Percentiles rank a stretch among this genome's conserved stretches.
Conservation (phyloP, 2,329 filamentous ascomycete species). For the Clonostachys rosea region DNA sequence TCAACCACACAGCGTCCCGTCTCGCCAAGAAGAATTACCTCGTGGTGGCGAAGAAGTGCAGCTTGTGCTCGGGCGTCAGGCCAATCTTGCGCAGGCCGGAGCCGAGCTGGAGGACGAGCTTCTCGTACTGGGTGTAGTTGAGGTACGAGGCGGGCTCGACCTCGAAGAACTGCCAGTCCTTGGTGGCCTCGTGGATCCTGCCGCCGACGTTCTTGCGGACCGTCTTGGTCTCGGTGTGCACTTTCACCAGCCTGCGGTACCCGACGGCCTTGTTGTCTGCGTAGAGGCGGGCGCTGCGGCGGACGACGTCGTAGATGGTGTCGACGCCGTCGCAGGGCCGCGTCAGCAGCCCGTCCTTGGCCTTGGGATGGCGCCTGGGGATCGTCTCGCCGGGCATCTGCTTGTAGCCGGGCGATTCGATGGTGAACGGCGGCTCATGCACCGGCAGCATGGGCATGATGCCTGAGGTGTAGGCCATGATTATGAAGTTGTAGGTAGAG, state of each 20-base stretch:
- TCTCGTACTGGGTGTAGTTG: conserved; percentile 76
- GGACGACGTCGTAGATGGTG: conserved; percentile 77
- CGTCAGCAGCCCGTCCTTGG: conserved; percentile 65
- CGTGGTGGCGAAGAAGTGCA: conserved; percentile 84
- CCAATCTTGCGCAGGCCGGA: conserved; percentile 72
- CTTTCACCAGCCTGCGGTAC: conserved; percentile 67
- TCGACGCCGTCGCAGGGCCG: conserved; percentile 64
- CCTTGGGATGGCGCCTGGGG: conserved; percentile 68
- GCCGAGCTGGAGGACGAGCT: conserved; percentile 64
- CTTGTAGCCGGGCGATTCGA: conserved; percentile 65
- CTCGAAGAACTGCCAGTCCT: conserved; percentile 90
- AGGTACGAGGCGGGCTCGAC: conserved; percentile 72
- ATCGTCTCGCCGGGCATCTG: conserved; percentile 78
- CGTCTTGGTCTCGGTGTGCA: conserved; percentile 83
- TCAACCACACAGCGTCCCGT: not conserved
- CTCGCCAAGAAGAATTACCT: conserved; percentile 39
- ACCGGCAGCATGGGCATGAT: conserved; percentile 50
- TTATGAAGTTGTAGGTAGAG: too few relatives aligned
- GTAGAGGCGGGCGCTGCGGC: conserved; percentile 59
- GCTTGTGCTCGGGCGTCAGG: conserved; percentile 57
- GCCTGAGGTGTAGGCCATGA: conserved; percentile 29
- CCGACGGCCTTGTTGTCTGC: conserved; percentile 64
- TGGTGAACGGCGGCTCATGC: conserved; percentile 69
- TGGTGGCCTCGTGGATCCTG: conserved; percentile 73
- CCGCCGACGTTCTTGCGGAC: conserved; percentile 85